phyloP scores from a whole-genome alignment of 495 filamentous ascomycete genomes.

The Aspergillus panamensis region DNA sequence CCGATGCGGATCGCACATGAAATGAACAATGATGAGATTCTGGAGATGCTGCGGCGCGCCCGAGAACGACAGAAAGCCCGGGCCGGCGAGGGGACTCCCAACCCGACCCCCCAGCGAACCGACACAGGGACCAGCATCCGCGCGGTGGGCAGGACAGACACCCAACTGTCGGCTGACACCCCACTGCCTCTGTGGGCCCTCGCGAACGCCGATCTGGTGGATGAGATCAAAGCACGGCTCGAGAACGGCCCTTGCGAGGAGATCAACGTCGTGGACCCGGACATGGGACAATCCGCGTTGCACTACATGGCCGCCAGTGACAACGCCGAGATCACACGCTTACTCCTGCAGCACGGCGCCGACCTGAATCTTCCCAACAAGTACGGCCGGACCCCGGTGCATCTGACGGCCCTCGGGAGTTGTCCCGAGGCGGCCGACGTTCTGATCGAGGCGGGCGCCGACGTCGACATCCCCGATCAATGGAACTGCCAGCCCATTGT shows the following conservation, averaged over 20 bases:
- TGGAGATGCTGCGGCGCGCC: slow-evolving; percentile 4
- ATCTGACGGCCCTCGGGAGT: neutral
- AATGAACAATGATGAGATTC: neutral
- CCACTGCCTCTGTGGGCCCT: slow-evolving; percentile 10
- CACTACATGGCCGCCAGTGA: neutral
- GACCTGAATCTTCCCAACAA: slow-evolving; percentile 5
- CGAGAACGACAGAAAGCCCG: neutral
- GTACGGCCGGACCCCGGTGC: slow-evolving; percentile 9
- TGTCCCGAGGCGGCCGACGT: neutral
- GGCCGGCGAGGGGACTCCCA: neutral
- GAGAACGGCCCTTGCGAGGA: neutral
- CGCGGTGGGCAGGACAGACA: neutral
- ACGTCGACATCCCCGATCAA: neutral
- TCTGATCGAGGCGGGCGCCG: neutral
- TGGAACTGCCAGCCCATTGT: neutral
- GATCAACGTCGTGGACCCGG: slow-evolving; percentile 7
- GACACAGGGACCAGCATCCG: neutral
- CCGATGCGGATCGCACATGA: slow-evolving; percentile 9
- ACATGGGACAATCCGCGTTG: slow-evolving; percentile 12
- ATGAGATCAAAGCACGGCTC: neutral
- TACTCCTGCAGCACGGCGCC: slow-evolving; percentile 5
- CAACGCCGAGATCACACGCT: neutral
- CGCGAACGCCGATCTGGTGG: neutral
- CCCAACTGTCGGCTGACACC: neutral
- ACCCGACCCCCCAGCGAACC: neutral